Conservation (phyloP, 371 early-diverging fungal species). For the Mortierella sp. region DNA sequence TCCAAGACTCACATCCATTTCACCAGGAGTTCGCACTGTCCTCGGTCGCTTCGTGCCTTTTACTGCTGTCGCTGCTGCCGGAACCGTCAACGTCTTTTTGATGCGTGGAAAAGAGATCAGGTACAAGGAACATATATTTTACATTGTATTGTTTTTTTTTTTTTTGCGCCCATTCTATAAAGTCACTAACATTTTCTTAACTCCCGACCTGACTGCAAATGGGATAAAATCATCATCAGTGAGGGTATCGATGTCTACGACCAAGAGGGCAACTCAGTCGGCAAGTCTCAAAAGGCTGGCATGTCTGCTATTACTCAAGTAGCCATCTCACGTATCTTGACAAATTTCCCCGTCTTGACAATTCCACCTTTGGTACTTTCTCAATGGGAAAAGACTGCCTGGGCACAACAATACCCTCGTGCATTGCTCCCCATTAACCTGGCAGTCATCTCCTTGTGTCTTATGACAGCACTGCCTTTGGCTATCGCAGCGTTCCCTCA, state of each 20-base stretch:
- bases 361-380: constrained; percentile 77
- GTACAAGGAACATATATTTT: constrained; percentile 25
- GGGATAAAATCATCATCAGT: constrained; percentile 27
- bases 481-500: constrained; percentile 91
- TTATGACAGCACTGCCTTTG: constrained; percentile 82
- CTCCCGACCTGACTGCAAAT: not conserved
- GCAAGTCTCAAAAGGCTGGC: constrained; percentile 80
- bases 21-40: constrained; percentile 61
- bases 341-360: constrained; percentile 79
- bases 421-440: constrained; percentile 72
- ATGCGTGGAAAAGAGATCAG: constrained; percentile 88
- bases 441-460: constrained; percentile 70
- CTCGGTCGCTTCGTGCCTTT: constrained; percentile 80
- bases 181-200: not conserved
- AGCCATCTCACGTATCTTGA: constrained; percentile 83
- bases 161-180: constrained; percentile 4
- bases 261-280: constrained; percentile 69
- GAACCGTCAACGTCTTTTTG: constrained; percentile 86
- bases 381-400: constrained; percentile 69
- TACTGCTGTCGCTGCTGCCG: constrained; percentile 85
- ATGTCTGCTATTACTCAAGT: constrained; percentile 78
- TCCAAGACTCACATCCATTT: constrained; percentile 62
- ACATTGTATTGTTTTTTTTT: too few species aligned
- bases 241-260: constrained; percentile 82
- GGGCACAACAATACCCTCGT: constrained; percentile 67